Evolutionary conservation across 352 stramenopile genomes (phyloP).

Genomic region (Phytophthora kernoviae): DNA sequence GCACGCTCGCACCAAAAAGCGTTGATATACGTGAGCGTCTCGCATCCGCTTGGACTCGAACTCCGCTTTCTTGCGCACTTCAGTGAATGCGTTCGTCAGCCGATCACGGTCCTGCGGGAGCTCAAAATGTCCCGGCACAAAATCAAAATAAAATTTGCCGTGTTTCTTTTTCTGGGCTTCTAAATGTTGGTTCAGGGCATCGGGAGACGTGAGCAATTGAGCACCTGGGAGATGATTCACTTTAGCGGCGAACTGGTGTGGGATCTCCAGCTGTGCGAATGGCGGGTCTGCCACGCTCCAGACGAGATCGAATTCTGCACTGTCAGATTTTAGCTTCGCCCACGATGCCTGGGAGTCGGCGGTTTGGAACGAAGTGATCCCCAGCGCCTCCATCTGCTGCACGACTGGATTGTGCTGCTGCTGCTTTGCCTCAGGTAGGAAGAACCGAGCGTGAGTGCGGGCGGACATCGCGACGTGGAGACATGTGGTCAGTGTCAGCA

Average conservation of each 20-base stretch:
- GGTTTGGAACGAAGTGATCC: constrained; percentile 55
- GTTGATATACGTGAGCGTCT: constrained; percentile 62
- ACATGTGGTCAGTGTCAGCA: constrained; percentile 17
- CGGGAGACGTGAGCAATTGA: constrained; percentile 44
- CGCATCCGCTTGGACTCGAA: constrained; percentile 56
- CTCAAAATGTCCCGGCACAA: constrained; percentile 57
- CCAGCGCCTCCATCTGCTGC: constrained; percentile 54
- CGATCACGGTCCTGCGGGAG: constrained; percentile 63
- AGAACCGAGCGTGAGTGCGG: constrained; percentile 49
- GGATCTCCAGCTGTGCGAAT: constrained; percentile 46
- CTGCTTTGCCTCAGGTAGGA: constrained; percentile 48
- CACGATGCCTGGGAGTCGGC: constrained; percentile 38
- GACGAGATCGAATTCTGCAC: constrained; percentile 68
- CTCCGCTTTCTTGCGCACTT: constrained; percentile 51
- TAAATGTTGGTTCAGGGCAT: constrained; percentile 57
- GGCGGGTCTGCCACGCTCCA: constrained; percentile 51
- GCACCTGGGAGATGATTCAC: constrained; percentile 78
- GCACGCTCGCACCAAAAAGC: constrained; percentile 63
- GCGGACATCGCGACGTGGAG: background rate
- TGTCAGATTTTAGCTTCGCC: constrained; percentile 46
- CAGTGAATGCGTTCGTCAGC: constrained; percentile 51
- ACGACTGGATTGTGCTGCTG: constrained; percentile 47
- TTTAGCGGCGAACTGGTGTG: constrained; percentile 48
- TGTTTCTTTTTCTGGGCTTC: constrained; percentile 47
- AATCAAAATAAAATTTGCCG: constrained; percentile 74